These are phyloP conservation scores for Globisporangium middletonii DNA, from an alignment of 352 stramenopile genomes.

Conservation along the genomic window DNA sequence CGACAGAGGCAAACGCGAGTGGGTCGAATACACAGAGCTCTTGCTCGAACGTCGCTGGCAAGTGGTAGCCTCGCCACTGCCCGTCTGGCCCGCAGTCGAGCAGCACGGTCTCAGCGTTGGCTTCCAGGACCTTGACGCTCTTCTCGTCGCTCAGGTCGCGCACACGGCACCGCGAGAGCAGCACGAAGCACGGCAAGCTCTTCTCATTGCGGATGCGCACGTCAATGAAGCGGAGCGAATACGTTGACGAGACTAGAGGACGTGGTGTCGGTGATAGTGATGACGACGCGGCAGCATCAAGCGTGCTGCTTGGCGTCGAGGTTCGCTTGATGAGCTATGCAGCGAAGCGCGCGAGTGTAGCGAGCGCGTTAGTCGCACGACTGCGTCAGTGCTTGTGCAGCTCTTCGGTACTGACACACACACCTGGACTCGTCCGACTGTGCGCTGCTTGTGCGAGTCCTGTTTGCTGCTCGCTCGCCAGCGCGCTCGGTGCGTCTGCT, in stretches of 20 bases:
- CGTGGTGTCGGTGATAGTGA: no score
- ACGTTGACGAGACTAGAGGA: constrained; percentile 8
- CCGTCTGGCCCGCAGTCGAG: constrained; percentile 56
- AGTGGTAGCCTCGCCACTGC: constrained; percentile 49
- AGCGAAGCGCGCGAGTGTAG: no score
- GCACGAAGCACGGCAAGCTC: constrained; percentile 47
- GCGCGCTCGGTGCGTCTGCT: no score
- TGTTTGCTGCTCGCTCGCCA: no score
- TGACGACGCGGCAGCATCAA: neutral
- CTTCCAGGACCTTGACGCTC: constrained; percentile 30
- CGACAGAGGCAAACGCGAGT: constrained; percentile 38
- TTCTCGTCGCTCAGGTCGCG: constrained; percentile 20
- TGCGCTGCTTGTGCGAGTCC: no score
- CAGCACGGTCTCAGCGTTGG: constrained; percentile 34
- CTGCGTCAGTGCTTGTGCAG: no score
- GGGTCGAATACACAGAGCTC: constrained; percentile 50
- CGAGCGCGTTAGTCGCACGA: no score
- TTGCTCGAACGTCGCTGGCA: constrained; percentile 47
- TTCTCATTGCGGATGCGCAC: constrained; percentile 50
- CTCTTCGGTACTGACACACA: no score
- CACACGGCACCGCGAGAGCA: constrained; percentile 32
- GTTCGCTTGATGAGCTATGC: neutral
- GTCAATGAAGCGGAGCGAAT: constrained; percentile 55
- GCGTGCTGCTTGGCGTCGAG: no score
- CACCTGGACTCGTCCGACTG: no score